phyloP scores from a whole-genome alignment of 495 filamentous ascomycete genomes.

The Neurospora intermedia region DNA sequence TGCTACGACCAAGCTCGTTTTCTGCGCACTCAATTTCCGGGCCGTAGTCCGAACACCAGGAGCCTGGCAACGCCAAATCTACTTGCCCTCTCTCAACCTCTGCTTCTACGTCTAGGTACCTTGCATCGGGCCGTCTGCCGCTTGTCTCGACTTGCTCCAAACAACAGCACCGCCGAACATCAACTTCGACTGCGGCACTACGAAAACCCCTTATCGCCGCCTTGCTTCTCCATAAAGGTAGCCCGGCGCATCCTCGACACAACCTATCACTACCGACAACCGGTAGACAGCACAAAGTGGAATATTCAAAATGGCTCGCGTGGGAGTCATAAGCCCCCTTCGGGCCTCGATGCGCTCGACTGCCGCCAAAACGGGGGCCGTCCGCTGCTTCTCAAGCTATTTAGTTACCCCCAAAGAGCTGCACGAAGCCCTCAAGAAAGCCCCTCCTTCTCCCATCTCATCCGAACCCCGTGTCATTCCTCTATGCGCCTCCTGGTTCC shows the following conservation, averaged over 20 bases:
- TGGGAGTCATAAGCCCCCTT: slow-evolving; percentile 25
- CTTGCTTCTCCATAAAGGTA: background rate
- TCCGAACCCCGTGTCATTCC: slow-evolving; percentile 74
- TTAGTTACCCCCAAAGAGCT: slow-evolving; percentile 80
- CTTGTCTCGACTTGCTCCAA: background rate
- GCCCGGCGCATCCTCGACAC: background rate
- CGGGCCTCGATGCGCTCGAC: slow-evolving; percentile 15
- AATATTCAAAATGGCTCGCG: slow-evolving; percentile 26
- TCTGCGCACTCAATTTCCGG: background rate
- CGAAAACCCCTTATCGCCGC: background rate
- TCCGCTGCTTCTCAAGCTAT: slow-evolving; percentile 59
- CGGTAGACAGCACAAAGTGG: slow-evolving; percentile 1
- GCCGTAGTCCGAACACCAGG: background rate
- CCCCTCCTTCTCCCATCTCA: slow-evolving; percentile 60
- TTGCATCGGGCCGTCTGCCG: background rate
- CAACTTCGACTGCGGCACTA: background rate
- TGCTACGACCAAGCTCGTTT: background rate
- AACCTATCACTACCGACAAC: background rate
- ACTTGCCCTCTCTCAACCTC: background rate
- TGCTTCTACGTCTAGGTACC: background rate
- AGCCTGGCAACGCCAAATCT: background rate
- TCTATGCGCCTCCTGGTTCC: slow-evolving; percentile 88
- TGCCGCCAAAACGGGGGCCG: slow-evolving; percentile 1
- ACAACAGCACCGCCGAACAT: background rate
- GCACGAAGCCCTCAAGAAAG: slow-evolving; percentile 63